These are phyloP conservation scores for Orbilia ellipsospora DNA, from an alignment of 2,329 filamentous ascomycete genomes.

Conservation along the genomic window DNA sequence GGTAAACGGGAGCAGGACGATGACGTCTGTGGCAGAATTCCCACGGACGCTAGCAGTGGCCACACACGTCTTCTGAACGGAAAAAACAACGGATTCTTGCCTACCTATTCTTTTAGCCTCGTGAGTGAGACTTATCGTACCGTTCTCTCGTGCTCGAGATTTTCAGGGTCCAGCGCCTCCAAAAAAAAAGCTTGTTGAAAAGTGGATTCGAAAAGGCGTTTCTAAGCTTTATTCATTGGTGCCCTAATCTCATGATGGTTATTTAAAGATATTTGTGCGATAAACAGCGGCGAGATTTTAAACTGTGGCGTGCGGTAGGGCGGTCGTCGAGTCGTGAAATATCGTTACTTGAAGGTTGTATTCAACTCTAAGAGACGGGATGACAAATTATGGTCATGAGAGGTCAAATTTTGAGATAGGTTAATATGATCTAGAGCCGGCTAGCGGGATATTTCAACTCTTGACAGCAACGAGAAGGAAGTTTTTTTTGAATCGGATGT, in stretches of 20 bases:
- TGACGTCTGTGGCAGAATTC: conserved; percentile 54
- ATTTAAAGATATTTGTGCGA: conserved; percentile 1
- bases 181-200: conserved; percentile 17
- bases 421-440: conserved; percentile 10
- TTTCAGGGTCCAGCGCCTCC: conserved; percentile 50
- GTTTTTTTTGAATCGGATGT: conserved; percentile 6
- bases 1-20: conserved; percentile 43
- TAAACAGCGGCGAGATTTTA: not conserved
- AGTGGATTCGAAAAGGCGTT: conserved; percentile 21
- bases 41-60: conserved; percentile 46
- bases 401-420: not conserved
- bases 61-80: conserved; percentile 37
- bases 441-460: conserved; percentile 20
- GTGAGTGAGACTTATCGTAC: conserved; percentile 15
- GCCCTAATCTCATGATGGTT: conserved; percentile 11
- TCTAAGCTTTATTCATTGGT: conserved; percentile 27
- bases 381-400: conserved; percentile 36
- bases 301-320: not conserved
- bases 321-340: not conserved
- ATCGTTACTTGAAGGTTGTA: not conserved
- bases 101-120: conserved; percentile 40
- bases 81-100: conserved; percentile 27
- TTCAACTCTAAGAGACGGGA: conserved; percentile 13
- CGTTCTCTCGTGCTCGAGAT: conserved; percentile 22
- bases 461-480: conserved; percentile 26